phyloP scores from a whole-genome alignment of 495 filamentous ascomycete genomes.

The Daldinia loculata region DNA sequence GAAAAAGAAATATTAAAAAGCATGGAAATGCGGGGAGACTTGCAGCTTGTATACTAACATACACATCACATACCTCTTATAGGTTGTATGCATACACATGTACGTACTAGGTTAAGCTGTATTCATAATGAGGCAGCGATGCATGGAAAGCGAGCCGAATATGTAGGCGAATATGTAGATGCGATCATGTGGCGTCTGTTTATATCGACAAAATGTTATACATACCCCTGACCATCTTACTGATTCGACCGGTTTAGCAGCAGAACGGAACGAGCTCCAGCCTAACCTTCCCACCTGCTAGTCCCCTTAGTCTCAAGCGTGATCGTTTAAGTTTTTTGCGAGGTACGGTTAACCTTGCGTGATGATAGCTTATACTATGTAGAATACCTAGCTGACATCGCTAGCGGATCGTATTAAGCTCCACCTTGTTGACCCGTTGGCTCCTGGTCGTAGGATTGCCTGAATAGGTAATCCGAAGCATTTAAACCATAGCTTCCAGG shows the following conservation, averaged over 20 bases:
- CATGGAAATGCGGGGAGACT: slow-evolving; percentile 27
- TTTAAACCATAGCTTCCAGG: slow-evolving; percentile 20
- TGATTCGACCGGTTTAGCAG: slow-evolving; percentile 20
- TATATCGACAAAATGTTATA: slow-evolving; percentile 30
- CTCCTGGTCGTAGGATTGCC: slow-evolving; percentile 35
- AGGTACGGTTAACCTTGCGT: slow-evolving; percentile 34
- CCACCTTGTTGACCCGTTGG: slow-evolving; percentile 23
- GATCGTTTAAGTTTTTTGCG: slow-evolving; percentile 26
- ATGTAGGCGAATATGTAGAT: slow-evolving; percentile 2
- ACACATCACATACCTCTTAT: slow-evolving; percentile 1
- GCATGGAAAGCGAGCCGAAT: slow-evolving; percentile 33
- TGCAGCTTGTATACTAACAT: slow-evolving; percentile 18
- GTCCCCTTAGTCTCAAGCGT: slow-evolving; percentile 9
- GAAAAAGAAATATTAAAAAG: slow-evolving; percentile 5
- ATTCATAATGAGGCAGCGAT: slow-evolving; percentile 35
- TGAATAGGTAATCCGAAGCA: slow-evolving; percentile 37
- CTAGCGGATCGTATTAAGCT: slow-evolving; percentile 31
- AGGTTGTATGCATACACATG: background rate
- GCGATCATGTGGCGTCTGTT: slow-evolving; percentile 38
- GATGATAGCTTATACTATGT: slow-evolving; percentile 16
- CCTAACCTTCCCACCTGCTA: slow-evolving; percentile 20
- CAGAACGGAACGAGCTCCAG: slow-evolving; percentile 11
- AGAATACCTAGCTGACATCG: slow-evolving; percentile 21
- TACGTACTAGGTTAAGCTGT: background rate
- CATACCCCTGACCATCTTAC: slow-evolving; percentile 26